Evolutionary conservation across 768 basidiomycete genomes (phyloP), one percentile per base, ranked within the genome.

Genomic region (Hydnomerulius pinastri): DNA sequence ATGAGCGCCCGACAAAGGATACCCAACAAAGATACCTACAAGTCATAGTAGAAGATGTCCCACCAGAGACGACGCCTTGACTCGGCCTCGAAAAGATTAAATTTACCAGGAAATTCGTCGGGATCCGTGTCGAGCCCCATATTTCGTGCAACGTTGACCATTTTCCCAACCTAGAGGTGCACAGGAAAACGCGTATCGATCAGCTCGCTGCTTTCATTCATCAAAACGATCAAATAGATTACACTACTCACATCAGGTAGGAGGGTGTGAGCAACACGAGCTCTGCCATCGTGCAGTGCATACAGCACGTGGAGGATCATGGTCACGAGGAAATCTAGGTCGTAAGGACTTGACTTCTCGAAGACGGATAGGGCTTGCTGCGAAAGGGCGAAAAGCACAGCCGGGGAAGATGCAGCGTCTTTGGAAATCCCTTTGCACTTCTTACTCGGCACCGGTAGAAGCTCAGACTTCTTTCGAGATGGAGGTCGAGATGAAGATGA

Each of bases 1-100:
- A 54, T 63, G 13, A 60, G 51, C 8, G 3, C 25, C 39, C 9
- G 30, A 23, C 37, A 50, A 42, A 15, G 29, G 46, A n/a, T 18
- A 7, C 0, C 40, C 12, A 29, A 21, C 15, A 47, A 39, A 51
- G 35, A n/a, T n/a, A 78, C 86, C 58, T 64, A 90, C 90, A 85
- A 61, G 65, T 92, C 90, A 64, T 83, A 90, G 66, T 80, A 88
- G 61, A 82, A 77, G 10, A 90, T 74, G 45, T 88, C 85, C 90
- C 90, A 92, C 87, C 90, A 90, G 6, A 88, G 65, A 54, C 83
- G 68, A 50, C 80, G 66, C 47, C 82, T 68, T 42, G 74, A 68
- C 65, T 81, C 79, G 10, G 76, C 77, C 41, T 82, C 76, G 39
- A 78, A 81, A 2, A 79, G 65, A 37, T 57, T 72, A 56, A 77